A percentile compares a stretch with the other conserved stretches of the same genome.
Conservation (phyloP, 116 monocot genomes). For the Iris pallida region DNA sequence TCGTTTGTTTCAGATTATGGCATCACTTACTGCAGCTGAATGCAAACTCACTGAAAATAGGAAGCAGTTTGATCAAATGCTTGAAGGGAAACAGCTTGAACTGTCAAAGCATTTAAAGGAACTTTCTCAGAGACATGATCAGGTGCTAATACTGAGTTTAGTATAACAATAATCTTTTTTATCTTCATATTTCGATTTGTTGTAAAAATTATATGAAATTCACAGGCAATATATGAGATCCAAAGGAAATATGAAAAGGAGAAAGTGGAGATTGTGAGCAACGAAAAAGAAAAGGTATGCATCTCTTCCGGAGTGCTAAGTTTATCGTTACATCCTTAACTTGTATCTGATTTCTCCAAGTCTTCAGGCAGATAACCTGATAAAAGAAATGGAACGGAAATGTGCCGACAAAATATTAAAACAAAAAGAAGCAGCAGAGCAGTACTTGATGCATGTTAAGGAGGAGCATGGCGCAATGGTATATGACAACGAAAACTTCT, state of each 20-base stretch:
- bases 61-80: conserved; percentile 78
- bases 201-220: conserved; percentile 6
- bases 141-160: conserved; percentile 33
- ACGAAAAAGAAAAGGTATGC: conserved; percentile 82
- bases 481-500: conserved; percentile 12
- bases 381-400: conserved; percentile 72
- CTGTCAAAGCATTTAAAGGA: conserved; percentile 89
- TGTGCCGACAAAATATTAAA: conserved; percentile 49
- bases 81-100: conserved; percentile 90
- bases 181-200: neutral
- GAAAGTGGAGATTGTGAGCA: conserved; percentile 65
- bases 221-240: conserved; percentile 95
- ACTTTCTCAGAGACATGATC: conserved; percentile 90
- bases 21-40: conserved; percentile 64
- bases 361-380: conserved; percentile 62
- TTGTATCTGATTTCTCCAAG: conserved; percentile 1
- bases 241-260: conserved; percentile 78
- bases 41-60: conserved; percentile 59
- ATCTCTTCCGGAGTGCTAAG: neutral
- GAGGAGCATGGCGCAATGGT: conserved; percentile 75
- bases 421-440: conserved; percentile 52
- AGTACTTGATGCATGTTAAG: conserved; percentile 40
- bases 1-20: conserved; percentile 42
- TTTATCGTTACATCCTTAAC: neutral
- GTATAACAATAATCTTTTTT: neutral